Conservation (phyloP, 2,329 filamentous ascomycete genomes). For the Pseudogymnoascus sp. region DNA sequence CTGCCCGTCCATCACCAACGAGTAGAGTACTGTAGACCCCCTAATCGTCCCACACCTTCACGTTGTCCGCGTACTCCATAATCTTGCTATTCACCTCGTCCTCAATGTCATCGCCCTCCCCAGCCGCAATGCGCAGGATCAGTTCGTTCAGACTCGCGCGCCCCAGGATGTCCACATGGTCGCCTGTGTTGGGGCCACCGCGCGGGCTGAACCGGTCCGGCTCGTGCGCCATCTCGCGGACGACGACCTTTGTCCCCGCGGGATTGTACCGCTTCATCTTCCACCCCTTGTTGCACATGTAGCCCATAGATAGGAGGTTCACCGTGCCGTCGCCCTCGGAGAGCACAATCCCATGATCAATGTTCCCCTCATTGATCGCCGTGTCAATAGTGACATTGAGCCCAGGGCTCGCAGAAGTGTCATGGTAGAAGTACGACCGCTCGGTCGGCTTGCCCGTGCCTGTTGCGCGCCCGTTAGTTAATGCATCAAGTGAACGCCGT, state of each 20-base stretch:
- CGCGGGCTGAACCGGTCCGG: slow-evolving; percentile 85
- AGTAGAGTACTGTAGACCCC: neutral
- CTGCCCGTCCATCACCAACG: neutral
- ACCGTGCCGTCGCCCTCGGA: slow-evolving; percentile 96
- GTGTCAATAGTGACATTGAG: slow-evolving; percentile 71
- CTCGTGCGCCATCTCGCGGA: slow-evolving; percentile 94
- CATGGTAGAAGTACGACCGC: slow-evolving; percentile 82
- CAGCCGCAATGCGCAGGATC: slow-evolving; percentile 77
- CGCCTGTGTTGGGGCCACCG: slow-evolving; percentile 62
- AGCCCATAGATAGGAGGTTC: slow-evolving; percentile 81
- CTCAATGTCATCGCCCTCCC: slow-evolving; percentile 69
- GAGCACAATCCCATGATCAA: slow-evolving; percentile 87
- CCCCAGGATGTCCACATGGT: slow-evolving; percentile 95
- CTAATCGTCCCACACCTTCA: slow-evolving; percentile 51
- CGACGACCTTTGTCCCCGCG: slow-evolving; percentile 68
- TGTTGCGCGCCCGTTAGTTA: slow-evolving; percentile 13
- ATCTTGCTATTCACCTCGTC: slow-evolving; percentile 78
- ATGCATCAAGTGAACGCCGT: neutral
- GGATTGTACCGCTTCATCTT: slow-evolving; percentile 90
- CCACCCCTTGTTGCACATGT: slow-evolving; percentile 97
- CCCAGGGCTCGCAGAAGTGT: slow-evolving; percentile 54
- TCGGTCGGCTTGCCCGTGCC: slow-evolving; percentile 87
- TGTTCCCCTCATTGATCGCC: slow-evolving; percentile 46
- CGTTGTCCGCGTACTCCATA: slow-evolving; percentile 68
- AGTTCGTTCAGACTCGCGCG: slow-evolving; percentile 84